A percentile compares a stretch with the other conserved stretches of the same genome.
These are phyloP conservation scores for Artemisia princeps DNA, from an alignment of 140 eudicot genomes.

Conservation along the genomic window DNA sequence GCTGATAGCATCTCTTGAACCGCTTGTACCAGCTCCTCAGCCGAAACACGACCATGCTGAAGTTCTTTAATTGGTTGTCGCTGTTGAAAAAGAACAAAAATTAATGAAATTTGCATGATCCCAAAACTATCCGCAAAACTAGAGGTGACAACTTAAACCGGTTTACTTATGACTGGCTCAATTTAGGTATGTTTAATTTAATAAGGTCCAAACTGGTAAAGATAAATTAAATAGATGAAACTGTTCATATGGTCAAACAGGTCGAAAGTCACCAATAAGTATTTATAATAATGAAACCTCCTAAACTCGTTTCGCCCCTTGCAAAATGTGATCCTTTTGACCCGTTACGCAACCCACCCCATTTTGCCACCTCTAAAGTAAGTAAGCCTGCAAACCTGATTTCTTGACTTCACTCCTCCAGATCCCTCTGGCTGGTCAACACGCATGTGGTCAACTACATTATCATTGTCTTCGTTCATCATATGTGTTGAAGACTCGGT, in stretches of 20 bases:
- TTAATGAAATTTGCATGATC: constrained; percentile 3
- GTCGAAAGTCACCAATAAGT: too few relatives aligned
- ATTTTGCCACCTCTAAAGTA: too few relatives aligned
- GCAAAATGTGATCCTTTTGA: too few relatives aligned
- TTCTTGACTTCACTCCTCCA: constrained; percentile 29
- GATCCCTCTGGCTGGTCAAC: constrained; percentile 42
- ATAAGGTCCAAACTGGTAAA: too few relatives aligned
- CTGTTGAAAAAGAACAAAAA: constrained; percentile 22
- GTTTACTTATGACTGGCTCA: too few relatives aligned
- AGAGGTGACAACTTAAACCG: too few relatives aligned
- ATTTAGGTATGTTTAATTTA: too few relatives aligned
- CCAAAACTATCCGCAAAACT: not conserved
- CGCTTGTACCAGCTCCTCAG: constrained; percentile 89
- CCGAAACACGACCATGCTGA: constrained; percentile 81
- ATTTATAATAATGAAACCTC: too few relatives aligned
- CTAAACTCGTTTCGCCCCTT: too few relatives aligned
- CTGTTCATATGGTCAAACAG: too few relatives aligned
- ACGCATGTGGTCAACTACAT: constrained; percentile 26
- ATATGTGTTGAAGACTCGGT: constrained; percentile 44
- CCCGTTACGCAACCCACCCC: too few relatives aligned
- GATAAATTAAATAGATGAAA: too few relatives aligned
- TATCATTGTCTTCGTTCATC: constrained; percentile 27
- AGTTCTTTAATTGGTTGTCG: constrained; percentile 56
- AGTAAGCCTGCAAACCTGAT: constrained; percentile 41
- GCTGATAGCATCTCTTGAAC: constrained; percentile 98